Evolutionary conservation across 2,329 filamentous ascomycete species (phyloP), one percentile per base, ranked within the genome.

Genomic region (Phialophora verrucosa): DNA sequence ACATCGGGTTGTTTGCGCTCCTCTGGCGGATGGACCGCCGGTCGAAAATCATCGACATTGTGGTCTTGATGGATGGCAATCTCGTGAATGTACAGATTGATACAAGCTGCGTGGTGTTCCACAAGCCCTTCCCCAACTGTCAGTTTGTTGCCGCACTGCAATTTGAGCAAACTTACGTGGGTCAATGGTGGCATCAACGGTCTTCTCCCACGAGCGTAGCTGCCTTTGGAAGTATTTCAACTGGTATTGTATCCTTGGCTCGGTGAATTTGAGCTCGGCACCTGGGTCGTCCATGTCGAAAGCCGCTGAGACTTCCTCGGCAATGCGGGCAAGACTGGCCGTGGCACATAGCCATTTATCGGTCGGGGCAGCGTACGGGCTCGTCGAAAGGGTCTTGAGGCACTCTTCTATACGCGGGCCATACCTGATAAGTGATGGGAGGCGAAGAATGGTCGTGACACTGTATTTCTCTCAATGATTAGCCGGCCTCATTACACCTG

Each of bases 61-160:
- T 85, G 84, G 59, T 91, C 88, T 4, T 84, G 81, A 69, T 91
- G 88, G 64, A 93, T 84, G 1, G 86, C 87, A 59, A 91, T 85
- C 76, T 93, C 91, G 75, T 93, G 89, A 79, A 92, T 88, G 74
- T 91, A 92, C 2, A 93, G 79, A 67, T 83, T 89, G 29, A 91
- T 74, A 1, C 89, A 83, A 69, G 88, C 81, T 69, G 91, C 87
- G 67, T 85, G 85, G 69, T 92, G 83, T 12, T 80, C 78, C 44
- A 92, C 80, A 27, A 55, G 38, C 50, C 60, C 67, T 69, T 20
- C 11, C n/a, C 2, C 31, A 31, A 25, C 11, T 11, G n/a, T 59
- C 8, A 62, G 64, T 10, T 10, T 23, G 20, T 42, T 25, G 23
- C 59, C 31, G 7, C 23, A 10, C 20, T 11, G 5, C 6, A 38